Base-by-base conservation (phyloP, 108 stramenopile species). In the Fragilariopsis cylindrus region DNA sequence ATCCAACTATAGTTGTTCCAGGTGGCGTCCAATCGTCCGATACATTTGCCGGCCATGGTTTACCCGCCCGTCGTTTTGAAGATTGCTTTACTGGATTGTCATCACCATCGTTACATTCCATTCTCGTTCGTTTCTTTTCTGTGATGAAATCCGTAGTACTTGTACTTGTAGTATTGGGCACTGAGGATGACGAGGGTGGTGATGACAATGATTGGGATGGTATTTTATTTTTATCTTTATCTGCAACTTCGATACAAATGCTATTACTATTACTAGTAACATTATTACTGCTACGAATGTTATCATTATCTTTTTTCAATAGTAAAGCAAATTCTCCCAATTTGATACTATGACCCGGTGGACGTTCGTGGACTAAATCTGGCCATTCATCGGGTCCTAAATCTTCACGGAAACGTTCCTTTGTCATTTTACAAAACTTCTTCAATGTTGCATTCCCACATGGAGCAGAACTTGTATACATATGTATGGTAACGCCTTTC, bases 11-110 rank as follows among this genome's bases (percentile, higher is more conserved):
- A 7, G 94, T 83, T 8, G 88, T 90, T 9, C 90, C 90, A 4
- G 94, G 90, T n/a, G 94, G 94, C 65, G 91, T 88, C 94, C 94
- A 95, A 21, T 85, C 76, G 52, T 92, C 91, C n/a, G 81, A 69
- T 21, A 65, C 18, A 42, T 72, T 84, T 19, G 88, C 89, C n/a
- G 91, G 91, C 91, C 91, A 95, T 7, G 18, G 57, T 78, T 87
- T 65, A 30, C 30, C 30, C 65, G 40, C 49, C 50, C 68, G 43
- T 41, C 62, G 62, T 7, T 45, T 41, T 30, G 58, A 60, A 41
- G 16, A 0, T 53, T 53, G 16, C 40, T 11, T 21, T 21, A 19
- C 41, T 41, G 39, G 7, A 4, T 21, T 60, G 21, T 52, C 53
- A 7, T 71, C 57, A n/a, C 40, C 40, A 41, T 69, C 5, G 56